These are phyloP conservation scores for Phytophthora pistaciae DNA, from an alignment of 352 stramenopile genomes.

Conservation along the genomic window DNA sequence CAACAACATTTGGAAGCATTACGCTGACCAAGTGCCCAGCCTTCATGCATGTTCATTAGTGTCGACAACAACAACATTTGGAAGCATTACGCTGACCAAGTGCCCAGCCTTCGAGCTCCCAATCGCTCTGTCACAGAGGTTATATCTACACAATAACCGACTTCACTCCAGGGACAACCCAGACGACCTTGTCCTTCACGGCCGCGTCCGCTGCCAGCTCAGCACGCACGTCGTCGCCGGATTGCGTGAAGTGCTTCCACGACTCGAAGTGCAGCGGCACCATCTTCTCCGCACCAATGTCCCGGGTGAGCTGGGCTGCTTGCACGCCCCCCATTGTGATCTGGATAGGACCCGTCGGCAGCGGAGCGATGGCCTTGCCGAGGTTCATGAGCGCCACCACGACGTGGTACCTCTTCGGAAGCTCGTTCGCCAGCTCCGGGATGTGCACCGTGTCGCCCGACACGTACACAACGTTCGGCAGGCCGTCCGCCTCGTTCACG, in stretches of 20 bases:
- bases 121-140: no score
- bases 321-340: slow-evolving; percentile 46
- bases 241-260: slow-evolving; percentile 49
- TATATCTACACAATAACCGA: slow-evolving; percentile 30
- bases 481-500: slow-evolving; percentile 27
- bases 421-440: slow-evolving; percentile 28
- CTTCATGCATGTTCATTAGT: no score
- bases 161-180: slow-evolving; percentile 23
- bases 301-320: slow-evolving; percentile 29
- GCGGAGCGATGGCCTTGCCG: slow-evolving; percentile 28
- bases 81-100: no score
- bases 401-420: slow-evolving; percentile 43
- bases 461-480: slow-evolving; percentile 50
- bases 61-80: no score
- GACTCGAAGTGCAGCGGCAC: slow-evolving; percentile 55
- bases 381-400: slow-evolving; percentile 49
- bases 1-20: no score
- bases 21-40: no score
- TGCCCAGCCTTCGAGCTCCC: no score
- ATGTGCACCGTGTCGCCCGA: slow-evolving; percentile 52
- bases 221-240: slow-evolving; percentile 6
- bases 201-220: slow-evolving; percentile 17
- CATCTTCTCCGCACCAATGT: slow-evolving; percentile 40
- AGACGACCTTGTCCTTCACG: slow-evolving; percentile 39
- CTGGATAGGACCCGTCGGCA: slow-evolving; percentile 21